phyloP scores from a whole-genome alignment of 202 grass and related monocot species.

The Zizania palustris region DNA sequence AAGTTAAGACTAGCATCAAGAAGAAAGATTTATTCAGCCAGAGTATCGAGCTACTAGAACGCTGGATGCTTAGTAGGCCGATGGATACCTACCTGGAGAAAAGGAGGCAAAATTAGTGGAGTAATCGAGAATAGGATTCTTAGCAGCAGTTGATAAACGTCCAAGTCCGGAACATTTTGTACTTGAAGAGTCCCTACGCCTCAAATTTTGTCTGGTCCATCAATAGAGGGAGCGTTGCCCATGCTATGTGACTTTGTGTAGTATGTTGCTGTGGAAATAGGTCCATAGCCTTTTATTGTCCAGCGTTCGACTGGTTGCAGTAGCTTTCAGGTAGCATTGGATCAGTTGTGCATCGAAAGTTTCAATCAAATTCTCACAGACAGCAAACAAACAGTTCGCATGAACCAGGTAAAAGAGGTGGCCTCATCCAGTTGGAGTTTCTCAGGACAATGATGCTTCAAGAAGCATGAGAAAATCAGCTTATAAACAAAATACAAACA shows the following conservation, averaged over 20 bases:
- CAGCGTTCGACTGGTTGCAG: background rate
- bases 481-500: background rate
- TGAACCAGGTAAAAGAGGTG: background rate
- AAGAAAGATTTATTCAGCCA: constrained; percentile 1
- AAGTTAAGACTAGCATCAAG: background rate
- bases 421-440: background rate
- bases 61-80: background rate
- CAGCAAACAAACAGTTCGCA: background rate
- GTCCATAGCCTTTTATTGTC: background rate
- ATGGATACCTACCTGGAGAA: background rate
- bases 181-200: background rate
- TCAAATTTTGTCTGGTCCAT: background rate
- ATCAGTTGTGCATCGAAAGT: background rate
- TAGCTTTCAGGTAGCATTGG: background rate
- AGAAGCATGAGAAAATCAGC: background rate
- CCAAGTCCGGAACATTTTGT: constrained; percentile 38
- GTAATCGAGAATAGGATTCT: constrained; percentile 42
- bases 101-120: constrained; percentile 30
- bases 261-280: background rate
- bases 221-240: background rate
- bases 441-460: background rate
- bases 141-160: constrained; percentile 29
- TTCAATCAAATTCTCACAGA: background rate
- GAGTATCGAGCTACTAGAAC: constrained; percentile 30
- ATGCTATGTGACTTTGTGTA: background rate